Base-by-base conservation (phyloP, 1,139 yeast species). In the Nadsonia starkeyi-henricii region DNA sequence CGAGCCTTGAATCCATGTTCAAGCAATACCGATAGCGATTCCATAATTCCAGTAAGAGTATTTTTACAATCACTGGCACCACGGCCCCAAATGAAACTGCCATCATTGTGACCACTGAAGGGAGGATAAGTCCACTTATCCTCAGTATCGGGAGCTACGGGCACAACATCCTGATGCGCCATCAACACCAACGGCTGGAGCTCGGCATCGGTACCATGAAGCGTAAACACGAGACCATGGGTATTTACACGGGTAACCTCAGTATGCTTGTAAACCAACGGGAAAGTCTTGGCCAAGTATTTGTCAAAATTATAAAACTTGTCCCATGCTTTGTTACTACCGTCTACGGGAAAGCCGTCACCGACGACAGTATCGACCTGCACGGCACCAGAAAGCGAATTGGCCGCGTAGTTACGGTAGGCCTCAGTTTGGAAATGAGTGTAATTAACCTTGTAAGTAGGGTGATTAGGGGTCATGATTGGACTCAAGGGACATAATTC, bases 91-190 rank as follows among this genome's bases (percentile, higher is more conserved):
- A 81, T 62, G 51, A 47, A 54, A 43, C 57, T 59, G 30, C 83
- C 83, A 57, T 83, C 93, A 58, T 68, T 81, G 58, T 73, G 71
- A 2, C 85, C 95, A 9, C 72, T 71, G 54, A 78, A 82, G 21
- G 94, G 94, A 15, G 81, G 80, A 57, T 76, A 72, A 1, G 70
- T 71, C 95, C 95, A 84, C 49, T 73, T 66, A 42, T 61, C 68
- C 46, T 73, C 59, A 15, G 85, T 75, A 21, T 69, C 78, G 28
- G 63, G 61, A 57, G 79, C 82, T n/a, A 84, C 82, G 1, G 94
- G 94, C 12, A 85, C 94, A 12, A 80, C 84, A 59, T 85, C 94
- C 61, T 79, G 85, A 62, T 85, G 95, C 2, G 89, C 89, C 64
- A 79, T 74, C 46, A 84, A 65, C 64, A 85, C 58, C 15, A 80